Base-by-base conservation (phyloP, 371 early-diverging fungal species). In the Mucor mucedo region DNA sequence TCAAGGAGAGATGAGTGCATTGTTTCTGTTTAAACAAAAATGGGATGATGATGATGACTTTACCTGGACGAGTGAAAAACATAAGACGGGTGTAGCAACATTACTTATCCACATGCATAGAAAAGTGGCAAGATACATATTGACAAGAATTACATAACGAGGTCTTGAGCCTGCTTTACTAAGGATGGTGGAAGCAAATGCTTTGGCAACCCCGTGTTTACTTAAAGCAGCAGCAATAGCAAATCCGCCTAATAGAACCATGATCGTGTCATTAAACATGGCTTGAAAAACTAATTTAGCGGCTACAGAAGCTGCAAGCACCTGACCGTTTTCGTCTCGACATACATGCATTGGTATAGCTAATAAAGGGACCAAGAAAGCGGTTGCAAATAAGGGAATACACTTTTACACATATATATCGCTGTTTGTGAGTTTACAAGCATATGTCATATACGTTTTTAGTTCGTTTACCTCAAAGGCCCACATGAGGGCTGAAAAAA, bases 191-290 rank as follows among this genome's bases (percentile, higher is more conserved):
- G 85, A 71, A 1, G 93, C 92, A 60, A 89, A 71, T 6, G 82
- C 76, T 62, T 90, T 91, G 53, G 93, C 91, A 65, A 92, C 87
- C 40, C 88, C 79, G 66, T 89, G 63, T 47, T 78, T 76, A 62
- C 72, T 70, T 5, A 76, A 67, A 21, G 98, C 97, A 3, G 94
- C 93, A 5, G 97, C 98, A 27, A 98, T 84, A 4, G 95, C 84
- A 82, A 98, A 98, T 0, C 98, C 97, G 60, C 97, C 97, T 6
- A 98, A 79, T 3, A 98, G 82, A 38, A 98, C 76, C 95, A 98
- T 94, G 65, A 97, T 94, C n/a, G 95, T 95, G 2, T 95, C 93
- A n/a, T 88, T 90, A 67, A 96, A 98, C 98, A 98, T 98, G 44
- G 92, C 85, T 2, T 87, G 80, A 68, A 96, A 94, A 52, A 96